Evolutionary conservation across 306 rosid species (phyloP), one percentile per base, ranked within the genome.

Genomic region (Alnus glutinosa): DNA sequence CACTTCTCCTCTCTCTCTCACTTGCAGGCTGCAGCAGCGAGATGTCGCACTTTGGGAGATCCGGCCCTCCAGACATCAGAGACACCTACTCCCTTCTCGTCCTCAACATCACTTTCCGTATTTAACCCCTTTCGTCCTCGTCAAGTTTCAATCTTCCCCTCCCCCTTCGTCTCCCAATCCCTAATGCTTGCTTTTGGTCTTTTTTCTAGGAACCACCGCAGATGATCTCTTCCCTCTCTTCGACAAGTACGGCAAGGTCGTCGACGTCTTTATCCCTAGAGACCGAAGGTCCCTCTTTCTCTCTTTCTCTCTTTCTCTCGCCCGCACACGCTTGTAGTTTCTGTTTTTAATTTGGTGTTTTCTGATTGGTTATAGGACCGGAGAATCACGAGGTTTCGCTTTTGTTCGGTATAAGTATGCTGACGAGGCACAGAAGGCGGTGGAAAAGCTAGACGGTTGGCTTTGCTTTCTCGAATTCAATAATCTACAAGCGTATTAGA

Each of bases 31-130:
- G 39, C 57, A 23, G 2, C 67, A 9, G 71, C 50, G 52, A 70
- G 73, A 90, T 90, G 95, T 90, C 95, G 79, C 95, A 90, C 87
- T 90, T 90, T 42, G 95, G 95, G 8, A 88, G 95, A 87, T 82
- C 95, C 7, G 95, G 95, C 32, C 95, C 95, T 58, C 95, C 95
- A 4, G 95, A 90, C 79, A 90, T 90, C 89, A 87, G 91, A 85
- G 95, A 90, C 75, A 88, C 95, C 70, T 90, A 87, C 79, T 90
- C 95, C 4, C 95, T 90, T 39, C 95, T 90, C 78, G 95, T 90
- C 73, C 95, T 90, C 89, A 90, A 90, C 83, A 90, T 90, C 78
- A 88, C 95, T 63, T 90, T 90, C 83, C 88, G 95, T 90, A 85
- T 54, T 5, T 76, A 23, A 23, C 16, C 62, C 62, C 13, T 49